Conservation (phyloP, 1,139 yeast genomes). For the Hansenula anomala region DNA sequence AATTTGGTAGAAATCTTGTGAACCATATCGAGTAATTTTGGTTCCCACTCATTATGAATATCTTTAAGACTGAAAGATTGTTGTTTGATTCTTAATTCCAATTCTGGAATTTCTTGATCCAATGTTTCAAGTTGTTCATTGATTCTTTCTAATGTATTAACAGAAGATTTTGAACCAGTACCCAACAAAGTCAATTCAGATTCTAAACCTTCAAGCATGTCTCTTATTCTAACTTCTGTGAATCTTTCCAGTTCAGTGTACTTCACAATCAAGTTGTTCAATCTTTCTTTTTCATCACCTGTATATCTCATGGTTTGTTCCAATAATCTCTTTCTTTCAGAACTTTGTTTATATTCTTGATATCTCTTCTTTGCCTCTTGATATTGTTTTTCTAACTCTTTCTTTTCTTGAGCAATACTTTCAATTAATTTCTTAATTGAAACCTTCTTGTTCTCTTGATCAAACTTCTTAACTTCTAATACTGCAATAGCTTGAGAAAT, state of each 20-base stretch:
- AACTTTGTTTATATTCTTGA: slow-evolving; percentile 39
- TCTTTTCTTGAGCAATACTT: slow-evolving; percentile 32
- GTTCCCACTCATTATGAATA: slow-evolving; percentile 51
- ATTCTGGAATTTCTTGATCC: slow-evolving; percentile 24
- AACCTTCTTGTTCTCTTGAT: slow-evolving; percentile 29
- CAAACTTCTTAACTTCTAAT: slow-evolving; percentile 23
- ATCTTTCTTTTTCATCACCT: slow-evolving; percentile 36
- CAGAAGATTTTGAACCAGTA: slow-evolving; percentile 35
- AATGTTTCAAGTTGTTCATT: slow-evolving; percentile 23
- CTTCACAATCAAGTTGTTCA: slow-evolving; percentile 39
- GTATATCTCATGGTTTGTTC: slow-evolving; percentile 36
- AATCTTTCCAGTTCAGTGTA: slow-evolving; percentile 41
- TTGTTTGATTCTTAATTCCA: slow-evolving; percentile 23
- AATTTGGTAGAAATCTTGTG: slow-evolving; percentile 56
- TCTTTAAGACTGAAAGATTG: slow-evolving; percentile 34
- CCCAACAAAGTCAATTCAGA: slow-evolving; percentile 31
- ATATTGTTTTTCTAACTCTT: slow-evolving; percentile 30
- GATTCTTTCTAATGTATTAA: slow-evolving; percentile 32
- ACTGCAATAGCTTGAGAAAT: slow-evolving; percentile 21
- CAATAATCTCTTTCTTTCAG: slow-evolving; percentile 38
- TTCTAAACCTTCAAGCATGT: slow-evolving; percentile 29
- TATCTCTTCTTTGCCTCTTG: slow-evolving; percentile 37
- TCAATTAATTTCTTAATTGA: slow-evolving; percentile 30
- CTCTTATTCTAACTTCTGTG: slow-evolving; percentile 31
- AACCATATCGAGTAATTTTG: slow-evolving; percentile 47